These are phyloP conservation scores for Nephromyces sp. DNA, from an alignment of 169 alveolate genomes.

Conservation along the genomic window DNA sequence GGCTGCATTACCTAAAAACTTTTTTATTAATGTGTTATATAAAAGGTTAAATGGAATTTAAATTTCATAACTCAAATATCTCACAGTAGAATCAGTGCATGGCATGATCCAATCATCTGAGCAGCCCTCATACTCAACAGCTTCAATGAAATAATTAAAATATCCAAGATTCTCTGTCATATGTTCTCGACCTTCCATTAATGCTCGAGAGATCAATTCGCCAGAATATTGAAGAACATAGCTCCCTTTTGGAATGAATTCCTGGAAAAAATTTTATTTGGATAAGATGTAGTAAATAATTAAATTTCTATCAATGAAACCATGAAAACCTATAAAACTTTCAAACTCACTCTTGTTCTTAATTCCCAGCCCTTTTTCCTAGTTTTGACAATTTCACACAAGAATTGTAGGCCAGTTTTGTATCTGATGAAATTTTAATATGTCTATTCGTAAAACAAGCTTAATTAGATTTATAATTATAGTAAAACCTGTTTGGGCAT, in stretches of 20 bases:
- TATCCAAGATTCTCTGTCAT: conserved; percentile 55
- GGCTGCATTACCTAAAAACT: conserved; percentile 64
- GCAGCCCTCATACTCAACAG: conserved; percentile 56
- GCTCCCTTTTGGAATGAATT: conserved; percentile 51
- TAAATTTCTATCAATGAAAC: background rate
- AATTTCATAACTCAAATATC: too few species aligned
- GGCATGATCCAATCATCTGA: conserved; percentile 69
- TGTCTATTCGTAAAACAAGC: too few species aligned
- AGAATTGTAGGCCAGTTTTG: conserved; percentile 47
- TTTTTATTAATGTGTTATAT: too few species aligned
- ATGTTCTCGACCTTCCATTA: conserved; percentile 63
- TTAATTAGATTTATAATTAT: background rate
- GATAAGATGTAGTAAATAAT: background rate
- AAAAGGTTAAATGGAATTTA: too few species aligned
- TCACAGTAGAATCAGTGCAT: conserved; percentile 60
- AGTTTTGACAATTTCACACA: conserved; percentile 51
- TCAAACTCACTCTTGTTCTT: conserved; percentile 30
- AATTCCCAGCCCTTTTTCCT: conserved; percentile 54
- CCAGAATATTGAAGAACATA: conserved; percentile 75
- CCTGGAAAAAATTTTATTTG: background rate
- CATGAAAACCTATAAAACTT: background rate
- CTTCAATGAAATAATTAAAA: conserved; percentile 57
- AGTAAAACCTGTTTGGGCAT: conserved; percentile 48
- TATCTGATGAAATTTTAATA: background rate
- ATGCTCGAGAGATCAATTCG: conserved; percentile 59